Conservation (phyloP, 2,329 filamentous ascomycete genomes). For the Fusarium foetens region DNA sequence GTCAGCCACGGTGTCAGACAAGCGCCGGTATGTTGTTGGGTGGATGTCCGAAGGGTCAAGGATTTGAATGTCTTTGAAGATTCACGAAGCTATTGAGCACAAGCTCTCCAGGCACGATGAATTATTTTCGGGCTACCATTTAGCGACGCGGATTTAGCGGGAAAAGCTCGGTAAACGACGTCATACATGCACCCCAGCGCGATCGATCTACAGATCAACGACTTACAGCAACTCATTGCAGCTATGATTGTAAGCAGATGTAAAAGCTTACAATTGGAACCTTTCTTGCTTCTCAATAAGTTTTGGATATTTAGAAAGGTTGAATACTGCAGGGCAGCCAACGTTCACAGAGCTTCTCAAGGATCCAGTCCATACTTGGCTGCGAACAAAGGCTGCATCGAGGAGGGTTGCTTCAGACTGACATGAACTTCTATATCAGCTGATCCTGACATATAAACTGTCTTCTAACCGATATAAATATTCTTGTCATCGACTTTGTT, state of each 20-base stretch:
- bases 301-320: not conserved
- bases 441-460: not conserved
- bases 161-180: conserved; percentile 29
- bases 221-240: not conserved
- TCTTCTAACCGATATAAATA: not conserved
- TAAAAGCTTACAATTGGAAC: not conserved
- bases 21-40: not conserved
- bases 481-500: rapidly evolving
- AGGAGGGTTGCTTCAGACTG: not conserved
- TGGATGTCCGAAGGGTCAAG: not conserved
- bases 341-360: not conserved
- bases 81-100: conserved; percentile 24
- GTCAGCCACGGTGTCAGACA: rapidly evolving
- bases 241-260: not conserved
- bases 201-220: conserved; percentile 1
- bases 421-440: not conserved
- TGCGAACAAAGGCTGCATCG: not conserved
- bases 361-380: not conserved
- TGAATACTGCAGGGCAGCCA: rapidly evolving
- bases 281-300: not conserved
- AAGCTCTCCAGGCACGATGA: conserved; percentile 28
- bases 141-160: conserved; percentile 1
- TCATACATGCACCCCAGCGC: conserved; percentile 20
- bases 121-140: conserved; percentile 22
- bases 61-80: not conserved